These are phyloP conservation scores for Dactylorhiza incarnata DNA, from an alignment of 106 monocot genomes.

Conservation along the genomic window DNA sequence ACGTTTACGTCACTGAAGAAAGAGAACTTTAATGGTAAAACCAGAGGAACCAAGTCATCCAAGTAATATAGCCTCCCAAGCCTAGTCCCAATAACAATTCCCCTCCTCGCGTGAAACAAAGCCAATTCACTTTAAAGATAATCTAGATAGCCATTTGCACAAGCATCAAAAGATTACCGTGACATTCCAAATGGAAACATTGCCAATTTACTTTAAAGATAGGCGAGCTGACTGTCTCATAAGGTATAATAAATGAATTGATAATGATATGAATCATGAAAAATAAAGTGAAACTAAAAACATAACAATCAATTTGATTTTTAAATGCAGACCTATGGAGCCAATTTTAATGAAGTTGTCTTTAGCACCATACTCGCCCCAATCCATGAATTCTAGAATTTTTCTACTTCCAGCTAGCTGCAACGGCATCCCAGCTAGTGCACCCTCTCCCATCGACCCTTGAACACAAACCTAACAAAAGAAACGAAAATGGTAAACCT, in stretches of 20 bases:
- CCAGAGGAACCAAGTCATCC: no score
- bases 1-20: no score
- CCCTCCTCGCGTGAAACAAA: no score
- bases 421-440: slow-evolving; percentile 91
- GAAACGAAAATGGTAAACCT: not conserved
- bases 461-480: slow-evolving; percentile 85
- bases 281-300: not conserved
- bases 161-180: not conserved
- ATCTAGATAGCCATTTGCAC: no score
- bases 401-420: slow-evolving; percentile 91
- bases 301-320: not conserved
- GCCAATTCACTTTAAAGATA: no score
- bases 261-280: not conserved
- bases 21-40: no score
- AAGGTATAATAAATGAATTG: not conserved
- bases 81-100: no score
- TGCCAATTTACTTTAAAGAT: not conserved
- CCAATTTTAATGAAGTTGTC: slow-evolving; percentile 82
- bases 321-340: slow-evolving; percentile 55
- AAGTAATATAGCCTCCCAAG: no score
- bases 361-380: slow-evolving; percentile 84
- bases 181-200: not conserved
- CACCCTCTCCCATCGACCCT: slow-evolving; percentile 97
- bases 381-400: slow-evolving; percentile 94
- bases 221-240: not conserved